Evolutionary conservation across 345 rosid genomes (phyloP).

Genomic region (Anastatica hierochuntica): DNA sequence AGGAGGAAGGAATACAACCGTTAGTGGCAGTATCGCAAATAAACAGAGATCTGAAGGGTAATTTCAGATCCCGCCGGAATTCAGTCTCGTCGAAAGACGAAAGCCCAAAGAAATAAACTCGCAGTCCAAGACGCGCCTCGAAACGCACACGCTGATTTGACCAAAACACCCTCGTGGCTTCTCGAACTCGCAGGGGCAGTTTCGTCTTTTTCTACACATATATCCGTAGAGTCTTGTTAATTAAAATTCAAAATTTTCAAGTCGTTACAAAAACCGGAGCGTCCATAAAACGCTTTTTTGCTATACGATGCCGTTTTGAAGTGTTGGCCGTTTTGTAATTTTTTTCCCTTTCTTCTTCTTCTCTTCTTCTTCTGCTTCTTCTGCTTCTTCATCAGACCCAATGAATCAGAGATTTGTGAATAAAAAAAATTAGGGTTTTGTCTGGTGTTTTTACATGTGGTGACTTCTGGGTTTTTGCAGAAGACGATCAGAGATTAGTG

Average conservation of each 20-base stretch:
- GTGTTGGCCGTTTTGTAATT: conserved; percentile 12
- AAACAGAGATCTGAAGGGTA: not conserved
- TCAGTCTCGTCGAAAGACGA: conserved; percentile 31
- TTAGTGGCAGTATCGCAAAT: conserved; percentile 35
- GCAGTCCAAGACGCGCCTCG: conserved; percentile 36
- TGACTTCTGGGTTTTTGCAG: not conserved
- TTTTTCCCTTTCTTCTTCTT: conserved; percentile 7
- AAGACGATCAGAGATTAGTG: conserved; percentile 13
- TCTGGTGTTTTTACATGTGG: conserved; percentile 6
- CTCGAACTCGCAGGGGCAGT: not conserved
- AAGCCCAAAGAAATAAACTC: too few species aligned
- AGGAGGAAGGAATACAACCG: conserved; percentile 44
- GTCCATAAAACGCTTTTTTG: conserved; percentile 12
- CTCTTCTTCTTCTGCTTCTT: too few species aligned
- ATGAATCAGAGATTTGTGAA: conserved; percentile 17
- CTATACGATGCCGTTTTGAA: conserved; percentile 16
- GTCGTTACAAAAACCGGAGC: conserved; percentile 47
- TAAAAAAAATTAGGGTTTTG: conserved; percentile 33
- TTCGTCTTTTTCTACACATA: not conserved
- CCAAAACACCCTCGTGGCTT: conserved; percentile 21
- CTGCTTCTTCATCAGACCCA: conserved; percentile 15
- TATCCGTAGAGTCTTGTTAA: not conserved
- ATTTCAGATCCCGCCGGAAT: conserved; percentile 34
- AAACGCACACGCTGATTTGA: not conserved
- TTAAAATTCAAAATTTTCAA: conserved; percentile 35